These are phyloP conservation scores for Rhynchospora pubera DNA, from an alignment of 176 grass and related monocot species.

Conservation along the genomic window DNA sequence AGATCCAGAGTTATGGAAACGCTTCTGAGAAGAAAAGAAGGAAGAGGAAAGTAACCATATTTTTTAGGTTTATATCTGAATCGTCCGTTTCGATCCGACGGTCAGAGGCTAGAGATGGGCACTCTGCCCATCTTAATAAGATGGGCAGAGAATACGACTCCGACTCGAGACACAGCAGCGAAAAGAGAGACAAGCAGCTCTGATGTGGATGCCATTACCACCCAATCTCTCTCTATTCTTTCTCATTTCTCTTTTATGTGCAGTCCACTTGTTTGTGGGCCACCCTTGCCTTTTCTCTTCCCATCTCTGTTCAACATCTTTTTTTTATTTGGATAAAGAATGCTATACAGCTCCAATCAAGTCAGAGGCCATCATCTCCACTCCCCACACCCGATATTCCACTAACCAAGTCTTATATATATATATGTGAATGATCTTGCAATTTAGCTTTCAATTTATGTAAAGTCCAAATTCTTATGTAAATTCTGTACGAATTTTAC, in stretches of 20 bases:
- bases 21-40: no score
- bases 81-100: no score
- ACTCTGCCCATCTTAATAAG: no score
- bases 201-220: conserved; percentile 20
- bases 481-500: neutral
- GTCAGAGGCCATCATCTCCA: neutral
- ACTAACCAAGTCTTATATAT: neutral
- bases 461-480: neutral
- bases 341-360: neutral
- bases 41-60: no score
- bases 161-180: neutral
- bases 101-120: no score
- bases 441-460: neutral
- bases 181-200: neutral
- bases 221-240: neutral
- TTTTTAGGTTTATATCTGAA: no score
- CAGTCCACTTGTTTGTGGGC: conserved; percentile 1
- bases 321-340: neutral
- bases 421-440: neutral
- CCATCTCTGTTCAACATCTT: neutral
- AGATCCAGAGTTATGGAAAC: no score
- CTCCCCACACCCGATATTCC: neutral
- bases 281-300: neutral
- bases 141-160: no score
- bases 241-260: neutral